phyloP scores from a whole-genome alignment of 2,329 filamentous ascomycete species.

The Talaromyces sp. region DNA sequence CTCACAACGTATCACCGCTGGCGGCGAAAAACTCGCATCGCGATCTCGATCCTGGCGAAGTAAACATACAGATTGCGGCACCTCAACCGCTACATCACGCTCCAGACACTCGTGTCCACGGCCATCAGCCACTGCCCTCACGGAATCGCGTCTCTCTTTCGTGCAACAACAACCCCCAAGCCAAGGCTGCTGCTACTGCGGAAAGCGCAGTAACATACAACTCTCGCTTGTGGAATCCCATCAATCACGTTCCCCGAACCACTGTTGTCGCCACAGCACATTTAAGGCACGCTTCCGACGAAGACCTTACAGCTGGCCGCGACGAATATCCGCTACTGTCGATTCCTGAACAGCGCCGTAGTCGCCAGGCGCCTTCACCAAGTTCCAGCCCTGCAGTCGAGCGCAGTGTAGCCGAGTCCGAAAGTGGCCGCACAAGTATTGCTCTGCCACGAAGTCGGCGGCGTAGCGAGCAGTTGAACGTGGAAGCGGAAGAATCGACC shows the following conservation, averaged over 20 bases:
- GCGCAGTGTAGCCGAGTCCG: slow-evolving; percentile 39
- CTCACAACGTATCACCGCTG: slow-evolving; percentile 29
- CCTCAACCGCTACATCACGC: slow-evolving; percentile 15
- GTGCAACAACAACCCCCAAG: slow-evolving; percentile 4
- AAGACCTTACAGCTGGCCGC: slow-evolving; percentile 30
- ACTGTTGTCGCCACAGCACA: slow-evolving; percentile 43
- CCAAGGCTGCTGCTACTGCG: slow-evolving; percentile 16
- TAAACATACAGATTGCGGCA: slow-evolving; percentile 1
- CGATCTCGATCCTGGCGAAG: background rate
- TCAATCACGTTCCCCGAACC: slow-evolving; percentile 54
- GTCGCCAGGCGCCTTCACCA: slow-evolving; percentile 43
- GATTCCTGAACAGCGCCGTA: slow-evolving; percentile 52
- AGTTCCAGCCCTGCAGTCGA: slow-evolving; percentile 42
- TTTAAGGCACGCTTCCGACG: slow-evolving; percentile 20
- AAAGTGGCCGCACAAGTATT: slow-evolving; percentile 48
- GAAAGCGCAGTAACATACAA: slow-evolving; percentile 25
- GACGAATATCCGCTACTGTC: slow-evolving; percentile 53
- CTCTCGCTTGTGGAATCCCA: slow-evolving; percentile 55
- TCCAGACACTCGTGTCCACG: slow-evolving; percentile 8
- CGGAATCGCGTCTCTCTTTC: slow-evolving; percentile 11
- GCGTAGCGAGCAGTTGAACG: slow-evolving; percentile 23
- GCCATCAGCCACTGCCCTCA: slow-evolving; percentile 4
- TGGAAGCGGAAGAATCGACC: slow-evolving; percentile 19
- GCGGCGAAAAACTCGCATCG: slow-evolving; percentile 27
- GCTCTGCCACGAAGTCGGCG: slow-evolving; percentile 42